phyloP scores from a whole-genome alignment of 1,139 yeast species.

The Arxiozyma telluris region DNA sequence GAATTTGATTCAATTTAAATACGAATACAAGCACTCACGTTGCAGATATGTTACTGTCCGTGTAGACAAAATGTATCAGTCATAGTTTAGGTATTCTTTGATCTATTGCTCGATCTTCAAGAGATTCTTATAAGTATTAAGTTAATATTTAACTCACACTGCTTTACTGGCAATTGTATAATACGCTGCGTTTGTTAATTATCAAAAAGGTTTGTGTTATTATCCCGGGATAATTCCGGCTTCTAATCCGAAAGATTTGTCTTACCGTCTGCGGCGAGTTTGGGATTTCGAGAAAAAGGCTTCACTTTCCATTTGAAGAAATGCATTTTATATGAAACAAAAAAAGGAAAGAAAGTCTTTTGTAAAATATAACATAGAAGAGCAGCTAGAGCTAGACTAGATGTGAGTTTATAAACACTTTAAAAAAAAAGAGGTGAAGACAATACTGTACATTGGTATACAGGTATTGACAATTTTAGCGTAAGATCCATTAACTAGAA shows the following conservation, averaged over 20 bases:
- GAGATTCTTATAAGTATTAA: no score
- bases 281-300: background rate
- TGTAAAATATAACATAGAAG: background rate
- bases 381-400: background rate
- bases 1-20: no score
- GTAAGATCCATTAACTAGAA: background rate
- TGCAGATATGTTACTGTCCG: background rate
- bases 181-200: no score
- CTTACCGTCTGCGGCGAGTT: background rate
- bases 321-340: background rate
- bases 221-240: no score
- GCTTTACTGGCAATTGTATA: no score
- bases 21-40: no score
- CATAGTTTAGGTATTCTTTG: no score
- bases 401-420: background rate
- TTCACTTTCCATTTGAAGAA: background rate
- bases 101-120: background rate
- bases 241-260: no score
- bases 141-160: no score
- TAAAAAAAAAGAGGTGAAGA: background rate
- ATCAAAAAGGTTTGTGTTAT: no score
- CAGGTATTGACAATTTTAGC: no score
- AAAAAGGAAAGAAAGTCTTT: background rate
- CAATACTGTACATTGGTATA: no score
- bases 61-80: background rate